These are phyloP conservation scores for Rosa rugosa DNA, from an alignment of 306 rosid species.

Conservation along the genomic window DNA sequence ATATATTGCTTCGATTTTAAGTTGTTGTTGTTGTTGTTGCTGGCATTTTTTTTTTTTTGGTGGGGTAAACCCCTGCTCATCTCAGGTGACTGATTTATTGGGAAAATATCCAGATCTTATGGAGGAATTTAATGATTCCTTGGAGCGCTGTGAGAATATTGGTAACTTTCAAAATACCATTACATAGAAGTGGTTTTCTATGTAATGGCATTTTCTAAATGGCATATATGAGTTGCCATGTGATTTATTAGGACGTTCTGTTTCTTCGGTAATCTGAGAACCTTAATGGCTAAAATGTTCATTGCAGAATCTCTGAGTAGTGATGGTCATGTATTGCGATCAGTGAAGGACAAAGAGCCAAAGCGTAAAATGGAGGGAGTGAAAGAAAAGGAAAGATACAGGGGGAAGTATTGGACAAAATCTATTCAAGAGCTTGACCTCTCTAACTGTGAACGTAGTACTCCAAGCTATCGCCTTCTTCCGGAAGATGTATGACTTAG, in stretches of 20 bases:
- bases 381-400: conserved; percentile 81
- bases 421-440: conserved; percentile 98
- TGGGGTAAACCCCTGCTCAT: conserved; percentile 24
- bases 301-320: conserved; percentile 66
- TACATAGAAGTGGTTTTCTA: conserved; percentile 20
- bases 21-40: too few species aligned
- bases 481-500: conserved; percentile 68
- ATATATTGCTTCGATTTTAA: conserved; percentile 15
- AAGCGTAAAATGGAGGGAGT: conserved; percentile 70
- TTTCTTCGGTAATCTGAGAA: conserved; percentile 18
- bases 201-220: conserved; percentile 5
- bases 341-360: conserved; percentile 68
- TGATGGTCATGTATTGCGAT: conserved; percentile 64
- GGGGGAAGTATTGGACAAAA: conserved; percentile 78
- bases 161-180: conserved; percentile 47
- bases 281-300: conserved; percentile 32
- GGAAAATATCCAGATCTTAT: conserved; percentile 91
- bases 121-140: conserved; percentile 84
- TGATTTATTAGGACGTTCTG: background rate
- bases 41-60: background rate
- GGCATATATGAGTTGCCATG: conserved; percentile 12
- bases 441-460: conserved; percentile 77
- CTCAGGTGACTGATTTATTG: conserved; percentile 82
- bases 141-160: conserved; percentile 83
- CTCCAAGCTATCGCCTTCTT: conserved; percentile 93